A percentile compares a stretch with the other conserved stretches of the same genome.
These are phyloP conservation scores for Pistacia integerrima DNA, from an alignment of 345 rosid genomes.

Conservation along the genomic window DNA sequence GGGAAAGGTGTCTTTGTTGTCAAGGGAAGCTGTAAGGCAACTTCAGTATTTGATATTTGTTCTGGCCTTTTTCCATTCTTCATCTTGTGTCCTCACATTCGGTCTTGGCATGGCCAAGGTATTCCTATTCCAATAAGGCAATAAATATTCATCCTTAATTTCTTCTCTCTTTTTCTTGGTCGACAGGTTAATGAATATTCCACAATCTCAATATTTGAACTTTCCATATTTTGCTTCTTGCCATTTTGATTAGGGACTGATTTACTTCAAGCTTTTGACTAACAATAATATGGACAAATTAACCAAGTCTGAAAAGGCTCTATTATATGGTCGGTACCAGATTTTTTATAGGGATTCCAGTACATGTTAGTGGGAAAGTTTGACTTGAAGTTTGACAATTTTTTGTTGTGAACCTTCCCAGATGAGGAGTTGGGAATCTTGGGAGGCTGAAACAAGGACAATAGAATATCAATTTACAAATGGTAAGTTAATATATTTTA, in stretches of 20 bases:
- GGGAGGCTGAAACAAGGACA: conserved; percentile 70
- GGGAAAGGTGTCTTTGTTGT: conserved; percentile 57
- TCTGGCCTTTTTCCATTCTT: conserved; percentile 55
- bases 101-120: conserved; percentile 73
- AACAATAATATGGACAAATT: too few species aligned
- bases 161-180: neutral
- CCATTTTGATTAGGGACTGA: neutral
- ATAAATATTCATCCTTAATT: too few species aligned
- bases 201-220: too few species aligned
- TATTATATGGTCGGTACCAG: too few species aligned
- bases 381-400: conserved; percentile 18
- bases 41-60: conserved; percentile 57
- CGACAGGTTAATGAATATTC: neutral
- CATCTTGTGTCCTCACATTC: conserved; percentile 51
- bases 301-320: neutral
- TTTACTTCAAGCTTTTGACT: neutral
- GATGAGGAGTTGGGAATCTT: conserved; percentile 62
- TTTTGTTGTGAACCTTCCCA: conserved; percentile 4
- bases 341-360: too few species aligned
- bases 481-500: conserved; percentile 29
- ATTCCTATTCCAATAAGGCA: neutral
- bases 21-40: conserved; percentile 44
- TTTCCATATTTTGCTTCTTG: neutral
- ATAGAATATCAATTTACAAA: conserved; percentile 50
- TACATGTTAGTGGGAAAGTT: conserved; percentile 11